Evolutionary conservation across 1,139 yeast genomes (phyloP).

Genomic region (Pichia sp.): DNA sequence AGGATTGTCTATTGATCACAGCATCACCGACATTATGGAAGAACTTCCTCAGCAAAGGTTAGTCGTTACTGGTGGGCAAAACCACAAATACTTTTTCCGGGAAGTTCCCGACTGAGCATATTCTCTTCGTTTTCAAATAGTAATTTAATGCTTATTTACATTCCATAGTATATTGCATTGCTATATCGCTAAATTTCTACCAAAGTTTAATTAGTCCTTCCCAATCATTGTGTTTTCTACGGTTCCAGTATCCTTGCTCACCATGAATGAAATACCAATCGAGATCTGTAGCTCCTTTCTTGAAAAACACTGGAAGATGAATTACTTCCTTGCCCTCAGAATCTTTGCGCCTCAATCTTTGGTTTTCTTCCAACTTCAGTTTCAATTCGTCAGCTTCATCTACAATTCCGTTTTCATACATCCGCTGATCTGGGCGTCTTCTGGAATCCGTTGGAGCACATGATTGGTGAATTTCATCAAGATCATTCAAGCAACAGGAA

Average conservation of each 20-base stretch:
- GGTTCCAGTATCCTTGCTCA: conserved; percentile 71
- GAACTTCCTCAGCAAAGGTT: conserved; percentile 17
- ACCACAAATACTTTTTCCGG: conserved; percentile 42
- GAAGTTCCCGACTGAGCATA: conserved; percentile 21
- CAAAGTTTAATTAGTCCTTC: conserved; percentile 49
- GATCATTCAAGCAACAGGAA: conserved; percentile 76
- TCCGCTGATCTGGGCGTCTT: conserved; percentile 75
- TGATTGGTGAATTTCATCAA: conserved; percentile 54
- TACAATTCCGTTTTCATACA: conserved; percentile 65
- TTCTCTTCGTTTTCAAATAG: too few species aligned
- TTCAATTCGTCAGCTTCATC: conserved; percentile 70
- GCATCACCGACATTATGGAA: neutral
- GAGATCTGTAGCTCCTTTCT: conserved; percentile 39
- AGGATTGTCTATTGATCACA: conserved; percentile 23
- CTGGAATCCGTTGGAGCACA: conserved; percentile 89
- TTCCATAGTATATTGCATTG: neutral
- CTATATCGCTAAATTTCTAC: too few species aligned
- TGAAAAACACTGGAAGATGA: conserved; percentile 65
- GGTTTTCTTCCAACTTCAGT: conserved; percentile 67
- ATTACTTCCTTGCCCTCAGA: conserved; percentile 43
- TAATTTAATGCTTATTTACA: neutral
- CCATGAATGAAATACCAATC: conserved; percentile 66
- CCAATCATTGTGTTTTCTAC: conserved; percentile 63
- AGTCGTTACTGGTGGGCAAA: conserved; percentile 40
- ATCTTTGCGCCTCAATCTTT: conserved; percentile 69